Evolutionary conservation across 2,329 filamentous ascomycete species (phyloP), one percentile per base, ranked within the genome.

Genomic region (Helminthosporium solani): DNA sequence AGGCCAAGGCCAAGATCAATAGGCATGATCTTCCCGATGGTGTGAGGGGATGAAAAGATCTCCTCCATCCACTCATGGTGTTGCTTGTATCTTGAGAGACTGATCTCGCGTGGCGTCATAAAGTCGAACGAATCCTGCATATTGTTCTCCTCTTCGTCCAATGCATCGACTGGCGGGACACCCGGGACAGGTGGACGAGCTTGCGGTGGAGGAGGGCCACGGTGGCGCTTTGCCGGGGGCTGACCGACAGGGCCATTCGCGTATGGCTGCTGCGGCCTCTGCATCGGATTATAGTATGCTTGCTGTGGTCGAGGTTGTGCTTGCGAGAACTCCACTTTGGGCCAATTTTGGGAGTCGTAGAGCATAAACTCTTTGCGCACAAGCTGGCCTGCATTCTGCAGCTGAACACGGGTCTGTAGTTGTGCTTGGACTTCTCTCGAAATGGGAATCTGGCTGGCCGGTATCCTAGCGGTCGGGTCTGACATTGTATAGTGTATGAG

Each of bases 41-140:
- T 80, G 65, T 96, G 96, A 0, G 91, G 90, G 1, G 92, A 97
- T 1, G 88, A 89, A 43, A 97, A 81, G 21, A 99, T 85, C 71
- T 99, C 92, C 64, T 97, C 94, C 89, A 99, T 96, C 94, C 92
- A 97, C 68, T 96, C 90, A 62, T 99, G 92, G 61, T 99, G 95
- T 65, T 96, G 90, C 66, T 86, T 86, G 69, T 96, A 99, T 44
- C 94, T 83, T 53, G 84, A 83, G 49, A 89, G 77, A 58, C 90
- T 95, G 50, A 99, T 87, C 53, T 99, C 94, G 34, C 91, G 82
- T 2, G 91, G 91, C 0, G 90, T 92, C 52, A 96, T 76, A 53
- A 90, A 83, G 65, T 99, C 94, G 61, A 99, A 89, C 66, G 91
- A 80, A 68, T 99, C 94, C 16, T 88, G 80, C 6, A 86, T 87